These are phyloP conservation scores for Geotrichum cucujoidarum DNA, from an alignment of 1,139 yeast species.

Conservation along the genomic window DNA sequence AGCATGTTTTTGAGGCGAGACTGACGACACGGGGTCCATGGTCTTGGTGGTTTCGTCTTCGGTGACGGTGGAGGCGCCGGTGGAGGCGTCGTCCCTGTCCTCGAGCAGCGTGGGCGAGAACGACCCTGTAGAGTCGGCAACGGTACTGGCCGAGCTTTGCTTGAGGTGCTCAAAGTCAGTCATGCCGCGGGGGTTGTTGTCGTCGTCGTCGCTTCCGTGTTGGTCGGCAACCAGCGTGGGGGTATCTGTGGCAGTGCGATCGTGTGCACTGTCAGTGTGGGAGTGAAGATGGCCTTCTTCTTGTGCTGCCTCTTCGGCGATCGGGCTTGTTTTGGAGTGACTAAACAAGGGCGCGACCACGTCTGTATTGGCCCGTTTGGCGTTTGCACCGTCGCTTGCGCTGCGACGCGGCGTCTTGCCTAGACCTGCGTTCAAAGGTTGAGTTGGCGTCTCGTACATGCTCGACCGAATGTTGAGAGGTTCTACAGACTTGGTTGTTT, in stretches of 20 bases:
- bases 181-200: background rate
- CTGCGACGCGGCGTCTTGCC: background rate
- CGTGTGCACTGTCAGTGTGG: background rate
- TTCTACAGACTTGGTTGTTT: background rate
- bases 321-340: background rate
- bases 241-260: background rate
- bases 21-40: background rate
- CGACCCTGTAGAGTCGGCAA: background rate
- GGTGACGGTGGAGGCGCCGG: background rate
- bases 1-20: conserved; percentile 1
- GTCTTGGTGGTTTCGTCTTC: background rate
- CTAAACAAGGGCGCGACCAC: too few species aligned
- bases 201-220: background rate
- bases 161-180: background rate
- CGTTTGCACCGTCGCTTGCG: background rate
- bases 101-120: conserved; percentile 6
- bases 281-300: background rate
- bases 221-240: background rate
- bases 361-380: too few species aligned
- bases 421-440: background rate
- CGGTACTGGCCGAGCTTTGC: background rate
- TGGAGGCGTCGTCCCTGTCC: conserved; percentile 8
- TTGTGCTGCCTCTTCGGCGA: background rate
- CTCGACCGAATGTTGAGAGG: background rate
- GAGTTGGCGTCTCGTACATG: background rate